A percentile compares a stretch with the other conserved stretches of the same genome.
Conservation (phyloP, 2,329 filamentous ascomycete species). For the Trichophyton verrucosum region DNA sequence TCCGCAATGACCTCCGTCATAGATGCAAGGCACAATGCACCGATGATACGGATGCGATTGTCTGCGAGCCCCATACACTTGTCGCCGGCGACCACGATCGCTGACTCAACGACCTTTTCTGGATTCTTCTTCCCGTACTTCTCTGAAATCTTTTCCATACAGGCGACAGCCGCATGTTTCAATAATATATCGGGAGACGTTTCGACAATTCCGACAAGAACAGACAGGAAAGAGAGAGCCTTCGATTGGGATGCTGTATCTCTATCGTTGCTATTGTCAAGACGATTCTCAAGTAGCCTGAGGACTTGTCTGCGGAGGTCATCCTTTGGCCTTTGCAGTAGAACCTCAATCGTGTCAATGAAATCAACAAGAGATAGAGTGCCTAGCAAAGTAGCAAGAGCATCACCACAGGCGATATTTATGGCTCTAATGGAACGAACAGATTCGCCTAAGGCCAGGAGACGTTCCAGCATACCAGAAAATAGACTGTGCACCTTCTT, state of each 20-base stretch:
- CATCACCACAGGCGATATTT: constrained; percentile 44
- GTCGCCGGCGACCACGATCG: constrained; percentile 61
- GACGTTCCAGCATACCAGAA: constrained; percentile 53
- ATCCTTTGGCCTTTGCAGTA: constrained; percentile 64
- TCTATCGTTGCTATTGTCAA: constrained; percentile 58
- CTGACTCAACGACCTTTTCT: constrained; percentile 60
- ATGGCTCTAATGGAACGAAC: constrained; percentile 26
- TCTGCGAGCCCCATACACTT: constrained; percentile 66
- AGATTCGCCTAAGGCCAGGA: constrained; percentile 51
- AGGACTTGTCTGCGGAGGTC: constrained; percentile 68
- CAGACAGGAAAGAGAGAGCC: constrained; percentile 66
- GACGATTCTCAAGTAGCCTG: constrained; percentile 65
- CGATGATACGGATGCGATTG: constrained; percentile 62
- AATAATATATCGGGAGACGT: constrained; percentile 60
- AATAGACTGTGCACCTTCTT: constrained; percentile 58
- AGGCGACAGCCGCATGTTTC: constrained; percentile 75
- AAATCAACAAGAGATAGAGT: constrained; percentile 80
- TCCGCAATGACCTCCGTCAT: constrained; percentile 80
- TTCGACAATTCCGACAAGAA: constrained; percentile 63
- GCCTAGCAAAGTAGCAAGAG: constrained; percentile 68
- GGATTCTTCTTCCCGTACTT: constrained; percentile 90
- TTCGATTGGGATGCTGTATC: constrained; percentile 56
- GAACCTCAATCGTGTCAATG: constrained; percentile 69
- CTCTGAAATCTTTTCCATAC: constrained; percentile 84
- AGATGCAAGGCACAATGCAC: constrained; percentile 78